Evolutionary conservation across 2,329 filamentous ascomycete genomes (phyloP).

Genomic region (Exophiala viscosa): DNA sequence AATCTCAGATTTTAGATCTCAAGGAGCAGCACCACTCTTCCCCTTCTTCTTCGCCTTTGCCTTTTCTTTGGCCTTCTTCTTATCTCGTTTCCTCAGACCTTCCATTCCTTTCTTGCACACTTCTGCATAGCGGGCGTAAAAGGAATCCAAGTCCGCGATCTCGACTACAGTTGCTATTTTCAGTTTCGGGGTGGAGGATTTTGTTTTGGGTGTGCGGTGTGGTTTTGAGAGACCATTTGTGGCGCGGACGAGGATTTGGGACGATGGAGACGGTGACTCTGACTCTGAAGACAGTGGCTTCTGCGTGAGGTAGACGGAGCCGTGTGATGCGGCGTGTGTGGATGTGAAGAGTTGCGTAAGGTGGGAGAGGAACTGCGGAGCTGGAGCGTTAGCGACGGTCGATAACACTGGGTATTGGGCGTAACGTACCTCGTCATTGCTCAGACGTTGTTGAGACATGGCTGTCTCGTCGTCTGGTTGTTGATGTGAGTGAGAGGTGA

Average conservation of each 20-base stretch:
- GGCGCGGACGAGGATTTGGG: slow-evolving; percentile 74
- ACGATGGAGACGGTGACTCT: slow-evolving; percentile 51
- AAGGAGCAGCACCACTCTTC: slow-evolving; percentile 23
- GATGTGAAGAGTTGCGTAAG: slow-evolving; percentile 39
- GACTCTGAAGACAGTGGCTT: slow-evolving; percentile 52
- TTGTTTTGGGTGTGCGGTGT: slow-evolving; percentile 28
- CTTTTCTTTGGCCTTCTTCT: slow-evolving; percentile 76
- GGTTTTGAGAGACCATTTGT: slow-evolving; percentile 67
- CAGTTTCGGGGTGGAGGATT: slow-evolving; percentile 53
- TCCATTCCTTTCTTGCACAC: slow-evolving; percentile 86
- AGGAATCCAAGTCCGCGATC: slow-evolving; percentile 69
- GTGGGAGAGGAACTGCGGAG: slow-evolving; percentile 41
- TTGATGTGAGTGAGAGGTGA: too few species aligned
- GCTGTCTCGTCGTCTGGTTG: not conserved
- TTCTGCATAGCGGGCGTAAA: slow-evolving; percentile 83
- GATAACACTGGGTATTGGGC: not conserved
- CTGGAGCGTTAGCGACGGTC: not conserved
- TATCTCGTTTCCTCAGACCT: slow-evolving; percentile 85
- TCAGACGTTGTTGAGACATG: slow-evolving; percentile 32
- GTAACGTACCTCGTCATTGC: slow-evolving; percentile 40
- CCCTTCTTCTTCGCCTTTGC: slow-evolving; percentile 70
- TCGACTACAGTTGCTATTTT: slow-evolving; percentile 82
- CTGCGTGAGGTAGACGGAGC: slow-evolving; percentile 44
- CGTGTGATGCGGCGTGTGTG: slow-evolving; percentile 39
- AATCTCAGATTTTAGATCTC: not conserved